Evolutionary conservation across 148 eudicot genomes (phyloP), one percentile per base, ranked within the genome.

Genomic region (Rhododendron ferrugineum): DNA sequence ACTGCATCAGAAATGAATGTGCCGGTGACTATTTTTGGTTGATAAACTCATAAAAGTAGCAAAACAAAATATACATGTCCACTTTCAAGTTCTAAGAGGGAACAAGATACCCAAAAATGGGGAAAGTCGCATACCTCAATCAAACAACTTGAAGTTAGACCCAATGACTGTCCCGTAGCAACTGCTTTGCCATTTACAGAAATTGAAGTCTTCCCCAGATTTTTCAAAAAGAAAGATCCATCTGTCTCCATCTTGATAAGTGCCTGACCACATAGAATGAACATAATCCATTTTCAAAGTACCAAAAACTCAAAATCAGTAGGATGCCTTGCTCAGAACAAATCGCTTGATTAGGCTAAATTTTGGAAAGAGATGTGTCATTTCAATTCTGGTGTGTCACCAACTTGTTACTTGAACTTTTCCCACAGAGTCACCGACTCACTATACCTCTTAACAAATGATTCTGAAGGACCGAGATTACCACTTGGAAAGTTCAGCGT

Each of bases 241-340:
- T 94, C 93, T 80, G 85, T 79, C 49, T 91, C 96, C 97, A 97
- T 89, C 93, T 93, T 94, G 86, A 96, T 90, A 75, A 89, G 85
- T 83, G 95, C 99, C 98, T 95, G 87, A 73, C 85, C 20, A 89
- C 44, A 75, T 68, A 85, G 15, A 87, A 50, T 11, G 50, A 49
- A 62, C 28, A 40, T 37, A 36, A 73, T 2, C 16, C 47, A 68
- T 68, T 16, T 15, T 13, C 46, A 8, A 73, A 73, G 44, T 34
- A 6, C 49, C 54, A 64, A 47, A 15, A 50, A 73, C 68, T 46
- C 26, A 16, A 83, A 86, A 74, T 28, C 70, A 80, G 81, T 58
- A 78, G 58, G 46, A 86, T 78, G 22, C 78, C 81, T 70, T 79
- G 6, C 2, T 64, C n/a, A 22, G 42, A 78, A 34, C 47, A 32